A percentile compares a stretch with the other conserved stretches of the same genome.
These are phyloP conservation scores for Glycine soja DNA, from an alignment of 306 rosid genomes.

Conservation along the genomic window DNA sequence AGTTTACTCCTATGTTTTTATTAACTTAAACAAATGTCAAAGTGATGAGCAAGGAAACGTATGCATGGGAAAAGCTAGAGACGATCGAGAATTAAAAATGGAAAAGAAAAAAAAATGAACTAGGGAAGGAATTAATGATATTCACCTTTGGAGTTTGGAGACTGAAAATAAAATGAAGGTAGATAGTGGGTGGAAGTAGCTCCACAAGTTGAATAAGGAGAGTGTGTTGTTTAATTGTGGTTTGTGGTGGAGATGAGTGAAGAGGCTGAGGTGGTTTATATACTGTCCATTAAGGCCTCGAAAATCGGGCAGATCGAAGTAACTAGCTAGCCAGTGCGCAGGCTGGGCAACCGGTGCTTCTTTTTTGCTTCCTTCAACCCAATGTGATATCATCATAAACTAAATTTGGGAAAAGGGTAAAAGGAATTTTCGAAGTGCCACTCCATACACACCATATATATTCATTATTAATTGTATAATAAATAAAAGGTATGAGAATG, in stretches of 20 bases:
- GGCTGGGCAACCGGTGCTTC: constrained; percentile 44
- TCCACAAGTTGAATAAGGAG: neutral
- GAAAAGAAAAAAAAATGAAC: neutral
- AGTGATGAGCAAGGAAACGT: neutral
- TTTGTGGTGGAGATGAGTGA: constrained; percentile 32
- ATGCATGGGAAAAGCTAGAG: constrained; percentile 10
- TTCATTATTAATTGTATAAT: neutral
- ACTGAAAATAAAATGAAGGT: neutral
- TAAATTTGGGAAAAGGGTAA: constrained; percentile 42
- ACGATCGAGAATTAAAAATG: neutral
- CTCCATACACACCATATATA: constrained; percentile 34
- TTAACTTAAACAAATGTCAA: neutral
- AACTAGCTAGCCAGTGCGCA: constrained; percentile 36
- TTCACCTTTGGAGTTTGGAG: constrained; percentile 27
- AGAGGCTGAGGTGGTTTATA: constrained; percentile 62
- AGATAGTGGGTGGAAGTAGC: neutral
- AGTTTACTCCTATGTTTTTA: no score
- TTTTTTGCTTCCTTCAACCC: constrained; percentile 55
- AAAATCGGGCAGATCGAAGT: constrained; percentile 50
- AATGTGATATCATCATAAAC: constrained; percentile 53
- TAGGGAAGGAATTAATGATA: neutral
- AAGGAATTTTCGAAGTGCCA: constrained; percentile 47
- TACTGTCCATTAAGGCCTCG: constrained; percentile 71
- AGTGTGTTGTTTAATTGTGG: constrained; percentile 42
- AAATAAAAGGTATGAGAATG: neutral